Conservation (phyloP, 148 eudicot species). For the Chenopodium quinoa region DNA sequence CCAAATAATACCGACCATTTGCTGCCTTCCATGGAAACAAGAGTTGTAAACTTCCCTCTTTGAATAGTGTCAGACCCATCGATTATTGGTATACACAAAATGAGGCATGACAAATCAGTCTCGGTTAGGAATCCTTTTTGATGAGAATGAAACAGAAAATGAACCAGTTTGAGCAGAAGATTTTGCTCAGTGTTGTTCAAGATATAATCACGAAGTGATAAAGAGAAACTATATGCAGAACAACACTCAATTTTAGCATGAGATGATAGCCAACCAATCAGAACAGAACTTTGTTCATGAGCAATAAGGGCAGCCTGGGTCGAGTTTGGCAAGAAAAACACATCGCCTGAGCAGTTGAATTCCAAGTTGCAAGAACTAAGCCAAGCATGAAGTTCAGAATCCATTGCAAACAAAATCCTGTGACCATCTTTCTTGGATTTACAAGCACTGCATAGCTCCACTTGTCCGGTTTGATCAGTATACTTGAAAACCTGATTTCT, state of each 20-base stretch:
- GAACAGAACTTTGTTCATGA: constrained; percentile 4
- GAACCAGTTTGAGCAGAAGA: constrained; percentile 29
- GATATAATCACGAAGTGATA: not conserved
- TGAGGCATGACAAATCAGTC: not conserved
- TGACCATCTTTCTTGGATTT: not conserved
- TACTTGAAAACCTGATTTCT: constrained; percentile 5
- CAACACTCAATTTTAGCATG: constrained; percentile 1
- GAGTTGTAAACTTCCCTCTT: not conserved
- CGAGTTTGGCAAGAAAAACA: constrained; percentile 30
- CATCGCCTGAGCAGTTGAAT: constrained; percentile 26
- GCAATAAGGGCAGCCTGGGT: constrained; percentile 16
- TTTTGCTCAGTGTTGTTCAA: constrained; percentile 6
- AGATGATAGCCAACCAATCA: constrained; percentile 27
- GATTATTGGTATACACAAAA: constrained; percentile 27
- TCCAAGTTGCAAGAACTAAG: constrained; percentile 31
- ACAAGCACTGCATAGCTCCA: constrained; percentile 7
- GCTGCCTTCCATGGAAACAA: constrained; percentile 32
- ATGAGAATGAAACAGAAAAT: constrained; percentile 33
- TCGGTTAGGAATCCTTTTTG: constrained; percentile 18
- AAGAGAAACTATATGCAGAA: constrained; percentile 22
- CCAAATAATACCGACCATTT: constrained; percentile 38
- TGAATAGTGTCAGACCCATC: constrained; percentile 20
- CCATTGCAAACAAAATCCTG: constrained; percentile 1
- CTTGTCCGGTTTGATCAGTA: not conserved
- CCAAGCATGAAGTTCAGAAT: constrained; percentile 30